Base-by-base conservation (phyloP, 1,284 basidiomycete genomes). In the Xanthoconium separans region DNA sequence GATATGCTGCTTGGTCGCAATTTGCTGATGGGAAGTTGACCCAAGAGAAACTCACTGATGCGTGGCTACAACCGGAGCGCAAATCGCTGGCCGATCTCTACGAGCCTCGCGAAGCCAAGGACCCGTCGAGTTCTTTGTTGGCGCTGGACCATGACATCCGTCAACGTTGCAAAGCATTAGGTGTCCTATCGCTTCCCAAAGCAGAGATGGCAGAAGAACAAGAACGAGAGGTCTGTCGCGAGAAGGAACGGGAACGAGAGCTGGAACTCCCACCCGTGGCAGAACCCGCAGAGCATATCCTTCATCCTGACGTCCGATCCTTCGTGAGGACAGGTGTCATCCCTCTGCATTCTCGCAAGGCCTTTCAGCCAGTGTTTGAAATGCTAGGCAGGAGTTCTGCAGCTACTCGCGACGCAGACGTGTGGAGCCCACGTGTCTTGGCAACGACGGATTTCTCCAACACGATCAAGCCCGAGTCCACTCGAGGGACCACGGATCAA, bases 161-260 rank as follows among this genome's bases (percentile, higher is more conserved):
- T 16, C 34, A 36, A 36, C 34, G 34, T 9, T 36, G 34, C 34
- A 5, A 30, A 18, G 6, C 29, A 1, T 36, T 47, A 2, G 46
- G 36, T 1, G n/a, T 47, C 29, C 16, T 37, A 27, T 47, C 34
- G 9, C 22, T 27, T 47, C 33, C 46, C 2, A 18, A 24, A 13
- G 34, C 27, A 18, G n/a, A 15, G 27, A 16, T 47, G 27, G 46
- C 31, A 0, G 30, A 39, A 47, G 46, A 47, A 29, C 36, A 39
- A 30, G 46, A 47, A 24, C n/a, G 36, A 13, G 45, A 55, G 12
- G 44, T 48, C 12, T 16, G 22, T 4, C 30, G 42, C 7, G 51
- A 48, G 20, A 33, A 24, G 6, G 50, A 51, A 9, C 52, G 52
- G 2, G 41, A 55, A 39, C 50, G 41, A 27, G 50, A 53, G 27